phyloP scores from a whole-genome alignment of 75 land plant species.

The Pinus albicaulis region DNA sequence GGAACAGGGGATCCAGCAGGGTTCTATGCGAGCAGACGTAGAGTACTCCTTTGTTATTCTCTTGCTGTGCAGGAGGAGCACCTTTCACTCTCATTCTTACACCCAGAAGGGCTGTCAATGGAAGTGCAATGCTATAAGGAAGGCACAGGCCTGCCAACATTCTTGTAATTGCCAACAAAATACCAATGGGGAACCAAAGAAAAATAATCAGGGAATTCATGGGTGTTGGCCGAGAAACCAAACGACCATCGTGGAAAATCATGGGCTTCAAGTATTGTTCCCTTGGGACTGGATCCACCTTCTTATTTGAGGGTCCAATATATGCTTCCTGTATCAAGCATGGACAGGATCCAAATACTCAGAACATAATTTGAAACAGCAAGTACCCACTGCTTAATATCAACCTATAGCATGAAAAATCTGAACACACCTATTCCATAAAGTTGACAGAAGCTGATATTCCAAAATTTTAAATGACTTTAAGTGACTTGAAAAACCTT shows the following conservation, averaged over 20 bases:
- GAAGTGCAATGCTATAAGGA: constrained; percentile 11
- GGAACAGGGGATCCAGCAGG: constrained; percentile 60
- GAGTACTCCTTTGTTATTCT: constrained; percentile 27
- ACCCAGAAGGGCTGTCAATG: constrained; percentile 20
- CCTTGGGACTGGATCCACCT: constrained; percentile 34
- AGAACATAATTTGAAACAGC: not conserved
- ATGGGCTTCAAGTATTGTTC: constrained; percentile 56
- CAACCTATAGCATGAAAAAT: not conserved
- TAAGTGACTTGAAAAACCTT: too few relatives aligned
- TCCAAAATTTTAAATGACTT: too few relatives aligned
- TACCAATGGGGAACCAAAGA: constrained; percentile 70
- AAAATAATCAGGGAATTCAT: constrained; percentile 34
- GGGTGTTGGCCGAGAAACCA: constrained; percentile 63
- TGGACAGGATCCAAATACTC: not conserved
- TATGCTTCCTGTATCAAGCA: constrained; percentile 31
- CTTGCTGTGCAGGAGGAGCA: constrained; percentile 12
- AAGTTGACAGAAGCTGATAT: too few relatives aligned
- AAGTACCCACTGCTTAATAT: not conserved
- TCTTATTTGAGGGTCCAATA: constrained; percentile 10
- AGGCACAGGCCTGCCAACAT: constrained; percentile 12
- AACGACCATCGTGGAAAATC: constrained; percentile 78
- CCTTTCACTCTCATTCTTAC: constrained; percentile 29
- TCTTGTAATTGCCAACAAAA: constrained; percentile 39
- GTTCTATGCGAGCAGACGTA: constrained; percentile 72
- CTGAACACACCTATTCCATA: too few relatives aligned